These are phyloP conservation scores for Diaporthe vaccinii DNA, from an alignment of 2,329 filamentous ascomycete genomes.

Conservation along the genomic window DNA sequence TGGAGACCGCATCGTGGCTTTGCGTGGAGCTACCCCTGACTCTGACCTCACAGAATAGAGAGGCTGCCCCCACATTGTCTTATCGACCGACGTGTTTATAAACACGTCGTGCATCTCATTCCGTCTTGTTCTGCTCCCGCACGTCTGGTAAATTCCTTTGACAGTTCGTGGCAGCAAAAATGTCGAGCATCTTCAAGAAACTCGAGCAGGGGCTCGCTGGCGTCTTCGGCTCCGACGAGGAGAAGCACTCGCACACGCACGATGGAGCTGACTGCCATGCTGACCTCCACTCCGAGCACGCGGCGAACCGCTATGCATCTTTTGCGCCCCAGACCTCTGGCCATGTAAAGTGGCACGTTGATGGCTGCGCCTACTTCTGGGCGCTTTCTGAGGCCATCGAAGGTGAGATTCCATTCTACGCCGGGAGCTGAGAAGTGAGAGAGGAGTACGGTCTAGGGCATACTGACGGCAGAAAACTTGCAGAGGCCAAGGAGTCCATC, in stretches of 20 bases:
- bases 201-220: constrained; percentile 58
- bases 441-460: background rate
- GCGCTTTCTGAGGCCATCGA: constrained; percentile 86
- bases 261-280: constrained; percentile 56
- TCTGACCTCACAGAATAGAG: constrained; percentile 36
- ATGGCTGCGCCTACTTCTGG: constrained; percentile 87
- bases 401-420: constrained; percentile 52
- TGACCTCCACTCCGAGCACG: constrained; percentile 56
- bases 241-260: constrained; percentile 61
- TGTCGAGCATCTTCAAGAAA: constrained; percentile 59
- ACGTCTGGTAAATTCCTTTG: constrained; percentile 1
- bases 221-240: constrained; percentile 53
- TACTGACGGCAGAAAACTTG: background rate
- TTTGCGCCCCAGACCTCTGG: constrained; percentile 82
- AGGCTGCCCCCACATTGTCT: constrained; percentile 35
- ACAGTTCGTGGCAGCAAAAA: constrained; percentile 45
- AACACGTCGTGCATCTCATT: constrained; percentile 15
- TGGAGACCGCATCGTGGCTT: constrained; percentile 38
- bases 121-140: background rate
- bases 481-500: constrained; percentile 79
- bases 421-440: background rate
- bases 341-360: constrained; percentile 89
- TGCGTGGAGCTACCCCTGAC: constrained; percentile 41
- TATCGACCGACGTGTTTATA: constrained; percentile 38
- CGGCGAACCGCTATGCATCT: constrained; percentile 69